Conservation (phyloP, 2,329 filamentous ascomycete genomes). For the Pseudogymnoascus sp. region DNA sequence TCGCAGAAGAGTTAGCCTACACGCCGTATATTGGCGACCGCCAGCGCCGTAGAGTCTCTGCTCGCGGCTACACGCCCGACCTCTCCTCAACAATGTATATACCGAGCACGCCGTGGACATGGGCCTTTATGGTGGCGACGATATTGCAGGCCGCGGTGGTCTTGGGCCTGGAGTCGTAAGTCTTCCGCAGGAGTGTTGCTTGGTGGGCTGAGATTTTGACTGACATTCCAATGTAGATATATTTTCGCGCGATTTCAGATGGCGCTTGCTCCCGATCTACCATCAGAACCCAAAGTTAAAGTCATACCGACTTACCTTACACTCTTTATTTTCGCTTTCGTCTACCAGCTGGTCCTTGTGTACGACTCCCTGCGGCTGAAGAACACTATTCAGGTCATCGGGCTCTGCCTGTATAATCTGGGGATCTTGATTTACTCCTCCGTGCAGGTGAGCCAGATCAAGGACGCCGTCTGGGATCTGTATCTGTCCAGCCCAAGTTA, state of each 20-base stretch:
- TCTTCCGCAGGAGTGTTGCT: slow-evolving; percentile 18
- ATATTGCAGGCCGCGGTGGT: slow-evolving; percentile 71
- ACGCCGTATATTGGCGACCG: slow-evolving; percentile 29
- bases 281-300: slow-evolving; percentile 29
- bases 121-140: slow-evolving; percentile 70
- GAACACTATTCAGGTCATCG: slow-evolving; percentile 98
- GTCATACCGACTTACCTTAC: slow-evolving; percentile 88
- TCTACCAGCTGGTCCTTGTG: slow-evolving; percentile 83
- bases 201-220: background rate
- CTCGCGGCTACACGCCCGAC: background rate
- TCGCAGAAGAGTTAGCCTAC: slow-evolving; percentile 33
- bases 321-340: slow-evolving; percentile 92
- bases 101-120: slow-evolving; percentile 80
- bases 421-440: slow-evolving; percentile 87
- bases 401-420: slow-evolving; percentile 84
- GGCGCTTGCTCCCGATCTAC: slow-evolving; percentile 43
- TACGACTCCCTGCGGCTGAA: slow-evolving; percentile 92
- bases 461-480: slow-evolving; percentile 59
- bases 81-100: slow-evolving; percentile 57
- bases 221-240: slow-evolving; percentile 50
- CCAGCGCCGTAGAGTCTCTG: slow-evolving; percentile 23
- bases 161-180: slow-evolving; percentile 80
- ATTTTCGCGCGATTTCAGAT: slow-evolving; percentile 81
- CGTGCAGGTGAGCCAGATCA: slow-evolving; percentile 87
- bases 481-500: slow-evolving; percentile 36